Evolutionary conservation across 106 monocot genomes (phyloP).

Genomic region (Apostasia shenzhenica): DNA sequence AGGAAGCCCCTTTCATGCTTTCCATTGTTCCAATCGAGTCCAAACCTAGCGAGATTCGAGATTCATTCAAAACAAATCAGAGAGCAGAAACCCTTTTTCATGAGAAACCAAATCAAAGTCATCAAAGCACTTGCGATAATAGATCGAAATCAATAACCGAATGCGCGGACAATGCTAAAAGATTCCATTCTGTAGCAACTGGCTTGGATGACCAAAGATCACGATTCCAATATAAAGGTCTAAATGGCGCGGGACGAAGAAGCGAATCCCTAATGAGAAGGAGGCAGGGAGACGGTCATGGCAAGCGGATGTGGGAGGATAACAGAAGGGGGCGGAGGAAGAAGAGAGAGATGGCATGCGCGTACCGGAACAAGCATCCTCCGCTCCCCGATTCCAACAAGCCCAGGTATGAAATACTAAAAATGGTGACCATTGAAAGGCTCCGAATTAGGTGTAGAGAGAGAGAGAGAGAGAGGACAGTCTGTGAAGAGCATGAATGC

Average conservation of each 20-base stretch:
- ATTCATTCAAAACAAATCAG: neutral
- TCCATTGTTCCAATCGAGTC: constrained; percentile 23
- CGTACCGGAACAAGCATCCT: neutral
- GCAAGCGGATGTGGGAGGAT: neutral
- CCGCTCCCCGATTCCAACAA: neutral
- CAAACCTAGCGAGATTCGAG: constrained; percentile 8
- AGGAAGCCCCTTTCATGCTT: constrained; percentile 26
- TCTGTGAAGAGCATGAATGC: too few species aligned
- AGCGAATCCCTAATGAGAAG: too few species aligned
- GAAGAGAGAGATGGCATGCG: neutral
- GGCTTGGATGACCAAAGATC: neutral
- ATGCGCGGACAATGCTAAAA: neutral
- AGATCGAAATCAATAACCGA: neutral
- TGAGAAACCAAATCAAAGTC: neutral
- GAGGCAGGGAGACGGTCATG: neutral
- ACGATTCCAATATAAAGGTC: neutral
- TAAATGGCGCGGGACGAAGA: neutral
- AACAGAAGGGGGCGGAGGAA: neutral
- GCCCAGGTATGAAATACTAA: neutral
- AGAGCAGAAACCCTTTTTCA: neutral
- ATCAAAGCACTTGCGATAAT: neutral
- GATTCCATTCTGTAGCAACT: neutral
- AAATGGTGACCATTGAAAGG: neutral
- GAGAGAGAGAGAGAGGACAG: too few species aligned
- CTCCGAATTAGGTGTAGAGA: too few species aligned